Evolutionary conservation across 306 rosid genomes (phyloP), one percentile per base, ranked within the genome.

Genomic region (Prunus kanzakura): DNA sequence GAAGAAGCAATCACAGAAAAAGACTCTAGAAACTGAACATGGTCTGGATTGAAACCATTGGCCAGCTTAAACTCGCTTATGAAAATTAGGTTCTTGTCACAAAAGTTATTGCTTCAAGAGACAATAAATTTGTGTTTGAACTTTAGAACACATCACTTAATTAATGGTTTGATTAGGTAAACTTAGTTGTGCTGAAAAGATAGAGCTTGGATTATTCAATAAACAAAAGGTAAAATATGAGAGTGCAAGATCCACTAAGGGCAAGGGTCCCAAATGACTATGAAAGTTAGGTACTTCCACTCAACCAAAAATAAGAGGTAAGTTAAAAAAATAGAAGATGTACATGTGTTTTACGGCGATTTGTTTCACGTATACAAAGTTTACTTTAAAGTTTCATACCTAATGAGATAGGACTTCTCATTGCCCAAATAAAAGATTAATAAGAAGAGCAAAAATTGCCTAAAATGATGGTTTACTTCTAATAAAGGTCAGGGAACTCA

Each of bases 401-500:
- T 0, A 6, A 9, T 29, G 18, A 29, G 27, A 69, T 35, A 50
- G 27, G 25, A 18, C 43, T 52, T 5, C n/a, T 5, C 66, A 13
- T 73, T 66, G 29, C 19, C 64, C 27, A 78, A 77, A 61, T 32
- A 62, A 5, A 18, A 20, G 20, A 19, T 25, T 12, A 30, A 8
- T 73, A 32, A 54, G 67, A 79, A 61, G 29, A 76, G 71, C 25
- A 73, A 67, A 83, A 71, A 64, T 76, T 82, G 82, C 83, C 88
- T 88, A 77, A 73, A 83, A 74, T 8, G 78, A 52, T 77, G 90
- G 84, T 63, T 77, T 80, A 57, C 73, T 62, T 68, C 76, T 82
- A 76, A 65, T 60, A 72, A 86, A 80, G 86, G 79, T 58, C 60
- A 79, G 72, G 78, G 76, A 85, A 69, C 80, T 77, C 51, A 85